phyloP scores from a whole-genome alignment of 148 eudicot genomes.

The Rhododendron ovatum region DNA sequence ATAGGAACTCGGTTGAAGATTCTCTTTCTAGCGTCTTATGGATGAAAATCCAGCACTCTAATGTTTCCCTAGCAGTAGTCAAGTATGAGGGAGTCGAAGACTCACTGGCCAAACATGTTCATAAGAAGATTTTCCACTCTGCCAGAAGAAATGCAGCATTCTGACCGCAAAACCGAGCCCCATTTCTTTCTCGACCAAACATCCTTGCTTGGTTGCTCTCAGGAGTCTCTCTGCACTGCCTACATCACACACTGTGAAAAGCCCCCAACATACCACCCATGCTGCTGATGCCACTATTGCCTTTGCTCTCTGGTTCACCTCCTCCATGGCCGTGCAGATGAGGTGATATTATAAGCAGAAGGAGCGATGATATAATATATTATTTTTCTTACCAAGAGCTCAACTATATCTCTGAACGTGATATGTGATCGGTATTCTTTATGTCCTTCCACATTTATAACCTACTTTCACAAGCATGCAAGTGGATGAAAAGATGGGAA shows the following conservation, averaged over 20 bases:
- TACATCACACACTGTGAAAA: slow-evolving; percentile 19
- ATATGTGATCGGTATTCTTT: background rate
- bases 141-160: slow-evolving; percentile 43
- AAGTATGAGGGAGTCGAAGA: background rate
- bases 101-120: slow-evolving; percentile 59
- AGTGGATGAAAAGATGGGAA: background rate
- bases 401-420: background rate
- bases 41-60: background rate
- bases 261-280: slow-evolving; percentile 28
- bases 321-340: slow-evolving; percentile 12
- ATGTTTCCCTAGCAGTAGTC: background rate
- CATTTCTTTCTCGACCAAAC: slow-evolving; percentile 13
- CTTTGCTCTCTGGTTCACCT: slow-evolving; percentile 13
- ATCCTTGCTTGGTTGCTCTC: slow-evolving; percentile 12
- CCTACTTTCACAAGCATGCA: background rate
- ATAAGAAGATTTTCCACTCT: slow-evolving; percentile 38
- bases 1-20: background rate
- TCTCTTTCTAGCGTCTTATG: background rate
- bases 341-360: background rate
- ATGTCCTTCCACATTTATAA: background rate
- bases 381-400: background rate
- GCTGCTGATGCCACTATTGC: slow-evolving; percentile 8
- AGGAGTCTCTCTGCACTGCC: slow-evolving; percentile 45
- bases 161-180: slow-evolving; percentile 22
- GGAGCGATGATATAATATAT: background rate